Evolutionary conservation across 208 protist genomes (phyloP).

Genomic region (Crithidia brevicula): DNA sequence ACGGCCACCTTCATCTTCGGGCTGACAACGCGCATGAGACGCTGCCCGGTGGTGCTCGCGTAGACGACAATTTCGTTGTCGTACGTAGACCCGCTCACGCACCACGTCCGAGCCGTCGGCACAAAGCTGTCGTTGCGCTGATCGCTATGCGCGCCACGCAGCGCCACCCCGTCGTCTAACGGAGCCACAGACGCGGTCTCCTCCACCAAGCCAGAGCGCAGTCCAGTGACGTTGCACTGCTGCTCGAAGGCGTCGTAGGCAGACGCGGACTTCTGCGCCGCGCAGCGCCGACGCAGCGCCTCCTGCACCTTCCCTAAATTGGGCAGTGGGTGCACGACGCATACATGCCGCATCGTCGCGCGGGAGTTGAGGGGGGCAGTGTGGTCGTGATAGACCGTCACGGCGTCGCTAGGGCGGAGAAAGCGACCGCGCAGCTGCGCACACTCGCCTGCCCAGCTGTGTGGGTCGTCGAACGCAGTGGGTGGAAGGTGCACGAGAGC

Average conservation of each 20-base stretch:
- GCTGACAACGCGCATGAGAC: constrained; percentile 62
- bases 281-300: constrained; percentile 23
- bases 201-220: neutral
- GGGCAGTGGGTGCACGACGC: constrained; percentile 70
- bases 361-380: constrained; percentile 51
- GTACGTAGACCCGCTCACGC: constrained; percentile 47
- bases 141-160: constrained; percentile 26
- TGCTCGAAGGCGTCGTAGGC: constrained; percentile 33
- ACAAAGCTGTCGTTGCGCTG: constrained; percentile 33
- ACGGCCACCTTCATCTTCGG: constrained; percentile 72
- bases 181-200: constrained; percentile 23
- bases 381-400: constrained; percentile 49
- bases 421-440: constrained; percentile 29
- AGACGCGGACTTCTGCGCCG: constrained; percentile 26
- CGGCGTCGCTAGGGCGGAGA: constrained; percentile 39
- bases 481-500: constrained; percentile 15
- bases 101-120: constrained; percentile 53
- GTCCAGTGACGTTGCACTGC: constrained; percentile 10
- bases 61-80: constrained; percentile 62
- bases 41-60: constrained; percentile 52
- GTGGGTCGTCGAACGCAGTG: constrained; percentile 49
- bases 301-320: constrained; percentile 62
- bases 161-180: neutral
- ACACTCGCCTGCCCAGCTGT: constrained; percentile 46
- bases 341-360: constrained; percentile 46